These are phyloP conservation scores for Metschnikowia colocasiae DNA, from an alignment of 805 yeast genomes.

Conservation along the genomic window DNA sequence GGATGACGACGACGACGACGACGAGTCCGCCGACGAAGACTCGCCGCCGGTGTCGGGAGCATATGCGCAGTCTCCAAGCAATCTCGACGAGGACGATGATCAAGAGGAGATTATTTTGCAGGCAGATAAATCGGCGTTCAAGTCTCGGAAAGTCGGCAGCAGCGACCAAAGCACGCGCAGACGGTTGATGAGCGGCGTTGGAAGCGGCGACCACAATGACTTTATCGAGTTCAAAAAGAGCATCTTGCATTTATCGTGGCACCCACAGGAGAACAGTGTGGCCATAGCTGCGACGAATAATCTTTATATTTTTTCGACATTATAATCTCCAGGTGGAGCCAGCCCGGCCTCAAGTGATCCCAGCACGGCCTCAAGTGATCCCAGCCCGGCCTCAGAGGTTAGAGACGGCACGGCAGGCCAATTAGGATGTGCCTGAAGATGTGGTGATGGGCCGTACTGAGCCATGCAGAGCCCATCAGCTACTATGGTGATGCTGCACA, in stretches of 20 bases:
- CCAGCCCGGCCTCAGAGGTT: too few relatives aligned
- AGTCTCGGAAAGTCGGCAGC: constrained; percentile 60
- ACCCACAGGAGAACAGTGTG: constrained; percentile 92
- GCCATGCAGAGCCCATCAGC: too few relatives aligned
- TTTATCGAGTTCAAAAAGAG: constrained; percentile 91
- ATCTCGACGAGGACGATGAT: constrained; percentile 31
- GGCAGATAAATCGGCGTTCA: constrained; percentile 97
- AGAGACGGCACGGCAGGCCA: too few relatives aligned
- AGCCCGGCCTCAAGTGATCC: too few relatives aligned
- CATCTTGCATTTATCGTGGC: constrained; percentile 96
- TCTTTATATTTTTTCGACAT: constrained; percentile 76
- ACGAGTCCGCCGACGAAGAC: constrained; percentile 30
- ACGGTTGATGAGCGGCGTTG: constrained; percentile 48
- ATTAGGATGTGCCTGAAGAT: too few relatives aligned
- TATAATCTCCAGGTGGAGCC: constrained; percentile 36
- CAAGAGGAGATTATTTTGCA: constrained; percentile 73
- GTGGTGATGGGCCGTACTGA: too few relatives aligned
- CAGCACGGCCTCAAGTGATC: too few relatives aligned
- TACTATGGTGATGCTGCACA: too few relatives aligned
- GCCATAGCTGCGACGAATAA: constrained; percentile 99
- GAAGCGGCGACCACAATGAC: constrained; percentile 57
- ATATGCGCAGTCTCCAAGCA: constrained; percentile 34
- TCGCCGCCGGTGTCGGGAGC: constrained; percentile 25
- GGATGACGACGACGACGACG: constrained; percentile 40
- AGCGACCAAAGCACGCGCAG: constrained; percentile 40